A percentile compares a stretch with the other conserved stretches of the same genome.
Conservation (phyloP, 805 yeast species). For the Maudiozyma barnettii region DNA sequence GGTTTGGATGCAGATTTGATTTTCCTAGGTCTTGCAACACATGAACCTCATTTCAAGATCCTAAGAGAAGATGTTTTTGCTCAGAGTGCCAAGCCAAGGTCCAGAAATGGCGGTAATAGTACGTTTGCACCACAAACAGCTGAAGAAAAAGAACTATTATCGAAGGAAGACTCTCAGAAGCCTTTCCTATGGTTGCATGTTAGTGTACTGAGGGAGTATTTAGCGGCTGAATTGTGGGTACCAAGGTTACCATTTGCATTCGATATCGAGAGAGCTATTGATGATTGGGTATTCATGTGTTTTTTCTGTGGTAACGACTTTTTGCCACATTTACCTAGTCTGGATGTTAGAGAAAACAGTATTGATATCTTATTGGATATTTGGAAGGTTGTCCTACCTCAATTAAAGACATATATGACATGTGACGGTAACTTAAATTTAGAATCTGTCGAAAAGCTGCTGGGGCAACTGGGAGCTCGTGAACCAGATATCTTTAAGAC, state of each 20-base stretch:
- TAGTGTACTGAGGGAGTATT: constrained; percentile 76
- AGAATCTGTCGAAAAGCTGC: constrained; percentile 62
- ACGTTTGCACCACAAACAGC: constrained; percentile 41
- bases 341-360: constrained; percentile 91
- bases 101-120: constrained; percentile 4
- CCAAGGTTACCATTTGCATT: constrained; percentile 63
- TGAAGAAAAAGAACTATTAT: constrained; percentile 37
- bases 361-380: constrained; percentile 70
- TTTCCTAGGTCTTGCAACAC: constrained; percentile 91
- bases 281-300: constrained; percentile 98
- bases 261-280: constrained; percentile 91
- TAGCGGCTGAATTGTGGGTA: constrained; percentile 68
- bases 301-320: constrained; percentile 98
- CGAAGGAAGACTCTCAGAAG: constrained; percentile 39
- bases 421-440: constrained; percentile 80
- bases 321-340: constrained; percentile 88
- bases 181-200: constrained; percentile 94
- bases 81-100: constrained; percentile 33
- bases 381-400: constrained; percentile 71
- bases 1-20: constrained; percentile 97
- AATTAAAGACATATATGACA: constrained; percentile 68
- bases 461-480: constrained; percentile 54
- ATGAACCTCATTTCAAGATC: constrained; percentile 92
- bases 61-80: constrained; percentile 96
- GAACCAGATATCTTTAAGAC: constrained; percentile 72